These are phyloP conservation scores for Colletotrichum cuscutae DNA, from an alignment of 2,329 filamentous ascomycete genomes.

Conservation along the genomic window DNA sequence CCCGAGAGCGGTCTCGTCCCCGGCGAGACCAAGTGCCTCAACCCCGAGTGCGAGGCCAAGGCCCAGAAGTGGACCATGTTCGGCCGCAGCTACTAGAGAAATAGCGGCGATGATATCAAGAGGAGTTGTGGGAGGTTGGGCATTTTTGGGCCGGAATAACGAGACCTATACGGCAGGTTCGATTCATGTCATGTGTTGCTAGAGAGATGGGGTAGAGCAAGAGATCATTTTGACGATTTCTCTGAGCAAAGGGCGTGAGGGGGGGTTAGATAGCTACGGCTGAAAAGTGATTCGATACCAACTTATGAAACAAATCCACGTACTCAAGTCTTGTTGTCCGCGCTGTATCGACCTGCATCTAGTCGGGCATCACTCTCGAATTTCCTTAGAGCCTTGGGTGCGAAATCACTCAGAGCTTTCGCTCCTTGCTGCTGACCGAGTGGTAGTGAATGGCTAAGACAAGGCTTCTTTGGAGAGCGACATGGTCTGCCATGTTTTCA, in stretches of 20 bases:
- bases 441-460: too few relatives aligned
- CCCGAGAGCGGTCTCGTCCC: slow-evolving; percentile 76
- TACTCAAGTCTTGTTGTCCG: background rate
- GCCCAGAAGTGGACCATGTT: slow-evolving; percentile 95
- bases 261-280: slow-evolving; percentile 8
- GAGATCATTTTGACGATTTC: background rate
- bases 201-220: slow-evolving; percentile 12
- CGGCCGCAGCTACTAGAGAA: slow-evolving; percentile 73
- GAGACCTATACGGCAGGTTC: slow-evolving; percentile 24
- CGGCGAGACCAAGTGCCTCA: slow-evolving; percentile 91
- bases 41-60: slow-evolving; percentile 80
- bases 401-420: too few relatives aligned
- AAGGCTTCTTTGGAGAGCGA: too few relatives aligned
- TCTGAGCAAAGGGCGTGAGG: background rate
- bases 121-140: slow-evolving; percentile 28
- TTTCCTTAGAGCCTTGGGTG: too few relatives aligned
- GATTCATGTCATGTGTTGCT: slow-evolving; percentile 27
- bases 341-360: background rate
- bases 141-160: slow-evolving; percentile 28
- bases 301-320: slow-evolving; percentile 10
- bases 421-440: too few relatives aligned
- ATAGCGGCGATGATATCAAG: slow-evolving; percentile 12
- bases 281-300: slow-evolving; percentile 34
- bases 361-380: too few relatives aligned
- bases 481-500: too few relatives aligned